Conservation (phyloP, 73 alveolate species). For the Diophrys sp. region DNA sequence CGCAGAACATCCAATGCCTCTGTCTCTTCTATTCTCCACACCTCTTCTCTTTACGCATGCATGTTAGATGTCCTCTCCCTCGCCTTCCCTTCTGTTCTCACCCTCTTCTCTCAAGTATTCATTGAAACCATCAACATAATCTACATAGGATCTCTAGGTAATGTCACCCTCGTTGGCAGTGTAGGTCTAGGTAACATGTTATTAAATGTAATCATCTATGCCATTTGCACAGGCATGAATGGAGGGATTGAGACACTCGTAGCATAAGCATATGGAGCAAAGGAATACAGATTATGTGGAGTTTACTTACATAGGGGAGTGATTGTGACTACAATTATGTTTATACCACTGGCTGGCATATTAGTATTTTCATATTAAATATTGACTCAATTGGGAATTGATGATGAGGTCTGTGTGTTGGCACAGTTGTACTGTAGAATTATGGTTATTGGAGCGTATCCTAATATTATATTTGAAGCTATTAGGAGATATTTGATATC, state of each 20-base stretch:
- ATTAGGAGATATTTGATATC: constrained; percentile 7
- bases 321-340: background rate
- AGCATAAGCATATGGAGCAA: constrained; percentile 19
- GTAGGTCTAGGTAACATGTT: constrained; percentile 22
- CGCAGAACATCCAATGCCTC: no score
- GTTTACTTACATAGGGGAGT: constrained; percentile 7
- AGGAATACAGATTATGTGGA: constrained; percentile 6
- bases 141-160: constrained; percentile 12
- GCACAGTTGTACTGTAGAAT: background rate
- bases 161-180: constrained; percentile 12
- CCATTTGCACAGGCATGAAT: constrained; percentile 8
- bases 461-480: constrained; percentile 5
- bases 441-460: constrained; percentile 1
- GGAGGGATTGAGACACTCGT: constrained; percentile 32
- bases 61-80: no score
- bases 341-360: background rate
- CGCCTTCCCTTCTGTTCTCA: background rate
- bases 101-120: background rate
- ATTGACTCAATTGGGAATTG: background rate
- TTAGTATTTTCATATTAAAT: background rate
- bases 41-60: no score
- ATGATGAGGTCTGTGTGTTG: background rate
- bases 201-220: background rate
- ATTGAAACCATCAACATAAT: background rate
- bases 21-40: no score